Base-by-base conservation (phyloP, 2,329 filamentous ascomycete genomes). In the Aphanoascus verrucosus region DNA sequence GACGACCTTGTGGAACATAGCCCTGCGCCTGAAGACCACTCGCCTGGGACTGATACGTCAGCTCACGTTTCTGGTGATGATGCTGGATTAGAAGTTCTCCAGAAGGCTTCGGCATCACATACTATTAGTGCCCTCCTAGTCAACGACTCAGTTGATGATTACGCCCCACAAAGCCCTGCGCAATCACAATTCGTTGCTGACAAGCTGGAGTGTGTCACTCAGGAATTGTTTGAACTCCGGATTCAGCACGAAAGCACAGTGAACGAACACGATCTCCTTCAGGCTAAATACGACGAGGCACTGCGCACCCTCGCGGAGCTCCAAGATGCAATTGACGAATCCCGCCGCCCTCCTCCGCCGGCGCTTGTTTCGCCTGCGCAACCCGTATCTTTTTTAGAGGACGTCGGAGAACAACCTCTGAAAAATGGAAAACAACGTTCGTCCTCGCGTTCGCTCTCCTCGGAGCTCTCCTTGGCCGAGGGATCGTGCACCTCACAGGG, bases 371-470 rank as follows among this genome's bases (percentile, higher is more conserved):
- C 69, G 8, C 64, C 64, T 53, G 69, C 69, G 7, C 78, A 86
- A 19, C 85, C 86, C 11, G 78, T 81, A 53, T 91, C 89, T 77
- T 93, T 93, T 83, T 84, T 93, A 80, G 88, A 83, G 58, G 84
- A 89, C 65, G 75, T 77, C 63, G 83, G 81, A 72, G 81, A 82
- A 64, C 84, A 80, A 72, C 84, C 82, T 66, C 73, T 80, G 67
- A 89, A 84, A 73, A 79, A 83, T 74, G 77, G 74, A 77, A 73
- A 74, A 69, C 81, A 81, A 71, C 77, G 75, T 65, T 87, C 86
- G 70, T 90, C 86, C 64, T 90, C 88, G 74, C 88, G 85, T 69
- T 95, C 89, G 65, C 84, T 96, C 62, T 96, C 88, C 60, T 93
- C 88, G 73, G 93, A 97, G 73, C 80, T 95, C 68, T 94, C 88